Base-by-base conservation (phyloP, 1,139 yeast species). In the Casaregolazyma suthepensis region DNA sequence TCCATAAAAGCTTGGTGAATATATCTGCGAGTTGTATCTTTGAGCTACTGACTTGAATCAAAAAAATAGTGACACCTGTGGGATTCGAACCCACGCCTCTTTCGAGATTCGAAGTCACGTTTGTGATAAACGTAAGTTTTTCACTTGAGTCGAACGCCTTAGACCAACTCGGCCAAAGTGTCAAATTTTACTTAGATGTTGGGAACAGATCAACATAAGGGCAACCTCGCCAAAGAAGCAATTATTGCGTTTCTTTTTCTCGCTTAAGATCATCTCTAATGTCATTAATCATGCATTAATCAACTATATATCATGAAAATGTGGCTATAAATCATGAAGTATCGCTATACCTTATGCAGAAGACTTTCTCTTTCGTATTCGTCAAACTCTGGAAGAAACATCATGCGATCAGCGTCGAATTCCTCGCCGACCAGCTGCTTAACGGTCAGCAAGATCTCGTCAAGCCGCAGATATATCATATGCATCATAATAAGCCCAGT, bases 71-170 rank as follows among this genome's bases (percentile, higher is more conserved):
- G 65, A 60, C 65, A 61, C 54, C 65, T 60, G 65, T 60, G 65
- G 65, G 66, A 61, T 62, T 62, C 61, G 66, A 62, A 62, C 65
- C 65, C 64, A 59, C 65, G 65, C 65, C 65, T 62, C 65, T 61
- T 57, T 53, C 63, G 65, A 62, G 65, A 62, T 60, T 57, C 64
- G 65, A 62, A 62, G 52, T 50, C 63, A 55, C 63, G 59, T 58
- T 57, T 55, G 54, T 54, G n/a, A 43, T 26, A 58, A 56, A 58
- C 53, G 61, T 52, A 60, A 56, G 59, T 54, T 54, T 48, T 49
- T 52, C 61, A 52, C 65, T 61, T 62, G 64, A 62, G 64, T 61
- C 64, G 63, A 59, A 59, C 65, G 64, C 65, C 64, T 61, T 61
- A 61, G 64, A 61, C 64, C 65, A 60, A 59, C 65, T 61, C 65